A percentile compares a stretch with the other conserved stretches of the same genome.
Conservation (phyloP, 306 rosid genomes). For the Dryas alaskensis region DNA sequence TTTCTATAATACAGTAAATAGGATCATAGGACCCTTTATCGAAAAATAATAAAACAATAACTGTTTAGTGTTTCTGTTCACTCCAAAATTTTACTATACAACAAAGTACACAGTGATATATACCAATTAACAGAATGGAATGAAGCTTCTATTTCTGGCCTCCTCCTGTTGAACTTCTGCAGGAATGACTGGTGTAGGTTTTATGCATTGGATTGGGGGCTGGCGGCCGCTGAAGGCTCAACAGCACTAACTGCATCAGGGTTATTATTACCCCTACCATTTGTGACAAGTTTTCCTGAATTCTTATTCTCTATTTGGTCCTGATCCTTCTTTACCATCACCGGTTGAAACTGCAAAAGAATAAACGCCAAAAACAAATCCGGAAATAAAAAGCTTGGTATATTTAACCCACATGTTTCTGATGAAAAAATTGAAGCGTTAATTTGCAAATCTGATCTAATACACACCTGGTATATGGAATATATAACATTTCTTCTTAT, state of each 20-base stretch:
- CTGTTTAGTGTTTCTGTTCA: background rate
- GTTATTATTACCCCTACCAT: conserved; percentile 37
- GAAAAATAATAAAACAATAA: too few species aligned
- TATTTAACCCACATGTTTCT: background rate
- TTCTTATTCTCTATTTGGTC: conserved; percentile 42
- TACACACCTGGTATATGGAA: conserved; percentile 86
- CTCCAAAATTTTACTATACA: conserved; percentile 14
- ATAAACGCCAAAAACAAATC: background rate
- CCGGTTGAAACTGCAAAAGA: conserved; percentile 76
- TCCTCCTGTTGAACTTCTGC: background rate
- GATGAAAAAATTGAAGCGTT: background rate
- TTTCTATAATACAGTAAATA: background rate
- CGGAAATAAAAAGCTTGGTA: background rate
- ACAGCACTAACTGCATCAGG: conserved; percentile 50
- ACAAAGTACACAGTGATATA: conserved; percentile 9
- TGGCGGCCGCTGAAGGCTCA: conserved; percentile 52
- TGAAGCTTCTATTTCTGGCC: conserved; percentile 7
- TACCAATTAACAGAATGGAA: background rate
- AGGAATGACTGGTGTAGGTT: background rate
- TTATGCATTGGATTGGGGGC: conserved; percentile 30
- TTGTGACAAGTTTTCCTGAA: conserved; percentile 42
- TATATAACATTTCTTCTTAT: conserved; percentile 92
- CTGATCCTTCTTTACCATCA: conserved; percentile 69
- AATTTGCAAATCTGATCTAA: background rate
- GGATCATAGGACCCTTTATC: too few species aligned